These are phyloP conservation scores for Skeletonema costatum DNA, from an alignment of 108 stramenopile species.

Conservation along the genomic window DNA sequence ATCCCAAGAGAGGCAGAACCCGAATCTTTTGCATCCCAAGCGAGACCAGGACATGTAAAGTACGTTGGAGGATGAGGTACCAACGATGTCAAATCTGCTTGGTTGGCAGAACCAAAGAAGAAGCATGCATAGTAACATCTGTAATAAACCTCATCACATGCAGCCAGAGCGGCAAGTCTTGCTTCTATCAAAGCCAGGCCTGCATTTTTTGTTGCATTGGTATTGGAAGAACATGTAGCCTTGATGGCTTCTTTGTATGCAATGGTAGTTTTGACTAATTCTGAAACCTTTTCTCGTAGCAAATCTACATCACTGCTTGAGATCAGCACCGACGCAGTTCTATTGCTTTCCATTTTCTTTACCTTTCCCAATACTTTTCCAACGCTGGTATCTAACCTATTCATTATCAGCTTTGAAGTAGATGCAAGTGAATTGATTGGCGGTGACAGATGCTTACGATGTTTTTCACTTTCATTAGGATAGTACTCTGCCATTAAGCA, in stretches of 20 bases:
- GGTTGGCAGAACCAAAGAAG: background rate
- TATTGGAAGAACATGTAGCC: background rate
- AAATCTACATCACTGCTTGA: conserved; percentile 19
- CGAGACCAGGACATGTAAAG: conserved; percentile 40
- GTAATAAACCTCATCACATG: conserved; percentile 35
- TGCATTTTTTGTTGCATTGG: background rate
- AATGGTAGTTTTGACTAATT: conserved; percentile 12
- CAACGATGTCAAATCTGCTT: conserved; percentile 5
- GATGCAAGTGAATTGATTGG: conserved; percentile 26
- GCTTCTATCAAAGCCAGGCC: conserved; percentile 13
- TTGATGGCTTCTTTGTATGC: conserved; percentile 22
- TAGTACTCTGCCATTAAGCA: conserved; percentile 41
- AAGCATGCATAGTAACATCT: conserved; percentile 37
- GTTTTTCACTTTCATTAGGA: conserved; percentile 10
- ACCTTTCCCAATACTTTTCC: conserved; percentile 20
- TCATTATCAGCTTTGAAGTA: conserved; percentile 20
- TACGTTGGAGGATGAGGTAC: conserved; percentile 47
- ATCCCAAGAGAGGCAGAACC: conserved; percentile 11
- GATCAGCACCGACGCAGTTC: background rate
- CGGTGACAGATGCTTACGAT: conserved; percentile 8
- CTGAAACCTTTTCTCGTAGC: conserved; percentile 28
- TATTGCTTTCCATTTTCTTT: conserved; percentile 23
- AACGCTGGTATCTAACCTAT: conserved; percentile 10
- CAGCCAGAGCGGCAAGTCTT: conserved; percentile 28
- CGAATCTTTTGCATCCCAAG: conserved; percentile 36